Percentiles rank a stretch among this genome's conserved stretches.
Conservation (phyloP, 352 stramenopile species). For the Globisporangium iwayamae region DNA sequence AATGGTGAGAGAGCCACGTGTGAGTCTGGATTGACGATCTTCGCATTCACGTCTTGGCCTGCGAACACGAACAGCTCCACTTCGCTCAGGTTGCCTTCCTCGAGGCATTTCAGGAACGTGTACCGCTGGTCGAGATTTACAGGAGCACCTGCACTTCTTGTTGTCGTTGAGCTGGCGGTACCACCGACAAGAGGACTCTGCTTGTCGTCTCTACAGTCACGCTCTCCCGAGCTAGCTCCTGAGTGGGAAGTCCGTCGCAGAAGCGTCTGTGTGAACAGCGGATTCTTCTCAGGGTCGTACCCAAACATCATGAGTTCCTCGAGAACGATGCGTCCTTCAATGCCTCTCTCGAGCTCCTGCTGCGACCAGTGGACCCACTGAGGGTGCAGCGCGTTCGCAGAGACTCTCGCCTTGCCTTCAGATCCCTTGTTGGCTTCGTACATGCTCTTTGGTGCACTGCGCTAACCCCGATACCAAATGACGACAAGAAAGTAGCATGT, state of each 20-base stretch:
- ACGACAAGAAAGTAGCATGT: not conserved
- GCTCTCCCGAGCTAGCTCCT: not conserved
- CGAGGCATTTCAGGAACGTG: slow-evolving; percentile 46
- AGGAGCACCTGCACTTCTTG: not conserved
- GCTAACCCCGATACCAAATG: slow-evolving; percentile 20
- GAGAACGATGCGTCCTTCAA: slow-evolving; percentile 54
- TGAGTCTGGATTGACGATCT: slow-evolving; percentile 30
- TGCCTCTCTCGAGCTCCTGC: slow-evolving; percentile 53
- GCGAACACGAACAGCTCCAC: slow-evolving; percentile 64
- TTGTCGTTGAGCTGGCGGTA: not conserved
- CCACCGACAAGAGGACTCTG: not conserved
- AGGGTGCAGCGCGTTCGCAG: slow-evolving; percentile 36
- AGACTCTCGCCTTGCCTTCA: slow-evolving; percentile 5
- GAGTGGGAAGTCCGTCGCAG: slow-evolving; percentile 11
- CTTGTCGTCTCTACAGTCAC: slow-evolving; percentile 21
- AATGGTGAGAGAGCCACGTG: slow-evolving; percentile 40
- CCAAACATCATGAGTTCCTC: slow-evolving; percentile 45
- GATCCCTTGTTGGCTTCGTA: slow-evolving; percentile 25
- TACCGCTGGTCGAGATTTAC: slow-evolving; percentile 23
- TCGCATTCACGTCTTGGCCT: slow-evolving; percentile 56
- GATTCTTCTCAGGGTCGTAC: slow-evolving; percentile 50
- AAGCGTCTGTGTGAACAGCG: slow-evolving; percentile 49
- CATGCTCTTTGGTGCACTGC: slow-evolving; percentile 32
- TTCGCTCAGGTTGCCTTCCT: slow-evolving; percentile 35
- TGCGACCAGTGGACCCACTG: slow-evolving; percentile 69